Evolutionary conservation across 2,329 filamentous ascomycete genomes (phyloP).

Genomic region (Aspergillus sojae): DNA sequence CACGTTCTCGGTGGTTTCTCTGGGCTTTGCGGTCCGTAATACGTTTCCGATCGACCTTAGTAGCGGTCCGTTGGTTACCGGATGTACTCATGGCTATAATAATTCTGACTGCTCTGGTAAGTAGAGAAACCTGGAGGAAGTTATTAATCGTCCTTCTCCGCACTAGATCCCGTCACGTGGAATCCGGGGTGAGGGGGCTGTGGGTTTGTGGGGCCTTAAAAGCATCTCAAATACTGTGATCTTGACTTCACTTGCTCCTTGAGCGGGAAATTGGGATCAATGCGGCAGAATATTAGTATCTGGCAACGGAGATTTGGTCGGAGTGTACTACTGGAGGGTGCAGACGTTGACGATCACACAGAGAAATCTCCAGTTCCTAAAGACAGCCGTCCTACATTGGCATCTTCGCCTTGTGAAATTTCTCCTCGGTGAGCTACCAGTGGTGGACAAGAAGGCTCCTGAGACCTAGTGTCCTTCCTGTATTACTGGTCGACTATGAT

Average conservation of each 20-base stretch:
- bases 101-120: not conserved
- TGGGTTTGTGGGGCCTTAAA: no score
- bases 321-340: no score
- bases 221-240: not conserved
- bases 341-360: no score
- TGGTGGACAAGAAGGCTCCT: no score
- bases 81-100: not conserved
- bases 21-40: slow-evolving; percentile 18
- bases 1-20: slow-evolving; percentile 16
- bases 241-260: not conserved
- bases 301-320: no score
- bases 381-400: no score
- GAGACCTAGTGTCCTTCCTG: no score
- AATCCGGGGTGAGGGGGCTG: not conserved
- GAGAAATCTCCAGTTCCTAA: no score
- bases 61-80: not conserved
- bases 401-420: no score
- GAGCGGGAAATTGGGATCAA: not conserved
- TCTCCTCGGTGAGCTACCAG: no score
- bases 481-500: no score
- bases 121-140: not conserved
- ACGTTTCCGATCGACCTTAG: slow-evolving; percentile 13
- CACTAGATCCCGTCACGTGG: not conserved
- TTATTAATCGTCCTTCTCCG: not conserved
- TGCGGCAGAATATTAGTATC: no score